Base-by-base conservation (phyloP, 352 stramenopile species). In the Phytophthora pinifolia region DNA sequence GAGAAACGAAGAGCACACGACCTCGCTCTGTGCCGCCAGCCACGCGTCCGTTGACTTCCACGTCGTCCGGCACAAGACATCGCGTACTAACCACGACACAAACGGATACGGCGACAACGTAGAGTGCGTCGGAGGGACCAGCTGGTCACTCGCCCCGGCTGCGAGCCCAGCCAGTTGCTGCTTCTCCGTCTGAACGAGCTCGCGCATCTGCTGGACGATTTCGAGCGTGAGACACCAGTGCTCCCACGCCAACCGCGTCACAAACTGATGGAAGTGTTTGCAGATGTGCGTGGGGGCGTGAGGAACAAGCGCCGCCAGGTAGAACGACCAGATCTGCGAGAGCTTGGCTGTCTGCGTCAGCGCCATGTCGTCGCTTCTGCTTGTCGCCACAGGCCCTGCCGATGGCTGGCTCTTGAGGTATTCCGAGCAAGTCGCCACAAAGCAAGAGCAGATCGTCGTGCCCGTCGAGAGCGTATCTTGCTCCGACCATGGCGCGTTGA, bases 191-290 rank as follows among this genome's bases (percentile, higher is more conserved):
- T 83, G 64, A 22, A 92, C 59, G 9, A 89, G 60, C 36, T 91
- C 83, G 1, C 83, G 75, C 83, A 95, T 95, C 51, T 92, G 74
- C 39, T 91, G 85, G 2, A 95, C 75, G 25, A 87, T 88, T 29
- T 92, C 83, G 13, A 92, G 67, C 6, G 78, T 89, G 27, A 95
- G 51, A 31, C 78, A 85, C 86, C 86, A 95, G 37, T 92, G 74
- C 25, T 93, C 82, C 86, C 86, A 95, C 18, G 72, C 74, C 32
- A 95, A 55, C 4, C 86, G 72, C 8, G 80, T 93, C 44, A 95
- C 46, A 29, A 92, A 92, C 38, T 92, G 79, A 34, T 92, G 76
- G 38, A 94, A 83, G 18, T 82, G 75, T 42, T 92, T 93, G 68
- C 80, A 89, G 22, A 95, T 76, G 41, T 92, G 71, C 7, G 79